Evolutionary conservation across 140 eudicot genomes (phyloP), one percentile per base, ranked within the genome.

Genomic region (Senecio squalidus): DNA sequence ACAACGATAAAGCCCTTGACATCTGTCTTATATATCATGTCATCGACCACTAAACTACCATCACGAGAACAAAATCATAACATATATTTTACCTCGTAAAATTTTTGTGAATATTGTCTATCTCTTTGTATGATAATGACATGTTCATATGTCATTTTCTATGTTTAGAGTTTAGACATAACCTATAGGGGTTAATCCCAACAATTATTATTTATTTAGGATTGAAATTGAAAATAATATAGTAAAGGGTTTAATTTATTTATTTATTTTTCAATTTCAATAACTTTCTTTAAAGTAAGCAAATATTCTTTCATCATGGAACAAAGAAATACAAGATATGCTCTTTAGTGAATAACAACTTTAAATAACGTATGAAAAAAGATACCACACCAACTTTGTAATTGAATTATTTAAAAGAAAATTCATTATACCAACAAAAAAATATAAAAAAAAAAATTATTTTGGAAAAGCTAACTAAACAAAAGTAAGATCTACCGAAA

Each of bases 281-380:
- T 48, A 20, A 41, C 59, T 54, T 43, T 62, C 13, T 21, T 33
- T 24, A 54, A 62, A 55, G 65, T 47, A 38, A 13, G 54, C 16
- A 31, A 43, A 43, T 71, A 62, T 71, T 71, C 66, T 26, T 70
- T 71, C 44, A n/a, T n/a, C n/a, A 38, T 62, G 44, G 20, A 17
- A 44, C 45, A 71, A 43, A 44, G 6, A 16, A 33, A 44, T 15
- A 44, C 64, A 21, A 62, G 4, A 53, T 70, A 63, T 63, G 15
- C 28, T 62, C 45, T 62, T 54, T 60, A 7, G 16, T 31, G 57
- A 70, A 23, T 51, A 22, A 29, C 38, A 23, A 40, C 26, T 20
- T 70, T 60, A 6, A 61, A 29, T 15, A 40, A 17, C 51, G 34
- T 61, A 16, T 6, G 55, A 14, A 1, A 51, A 52, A 51, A 61